Base-by-base conservation (phyloP, 2,329 filamentous ascomycete species). In the Chaetoscypha palmicola region DNA sequence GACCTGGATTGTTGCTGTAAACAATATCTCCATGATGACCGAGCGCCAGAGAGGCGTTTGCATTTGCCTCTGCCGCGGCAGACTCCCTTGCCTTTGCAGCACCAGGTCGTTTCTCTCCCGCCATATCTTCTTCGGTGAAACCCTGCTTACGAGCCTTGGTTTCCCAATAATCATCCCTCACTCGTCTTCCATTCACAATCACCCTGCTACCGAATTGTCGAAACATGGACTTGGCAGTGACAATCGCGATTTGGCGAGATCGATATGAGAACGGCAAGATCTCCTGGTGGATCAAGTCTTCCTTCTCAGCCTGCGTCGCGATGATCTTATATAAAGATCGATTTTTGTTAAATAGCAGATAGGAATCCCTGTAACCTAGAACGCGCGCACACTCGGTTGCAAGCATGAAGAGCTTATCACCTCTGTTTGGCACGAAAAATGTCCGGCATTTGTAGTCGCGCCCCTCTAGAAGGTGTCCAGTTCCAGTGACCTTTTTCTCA, bases 101-200 rank as follows among this genome's bases (percentile, higher is more conserved):
- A 42, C 92, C 92, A 4, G 92, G 92, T 52, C 92, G 77, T 71
- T 98, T 97, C 68, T 98, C 92, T 31, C 92, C 92, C 3, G 92
- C 92, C 39, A 90, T 74, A 64, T 98, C 92, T 51, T 94, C 89
- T 64, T 98, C 92, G 1, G 92, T 98, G 62, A 98, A 98, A 9
- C 92, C 92, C 66, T 98, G 92, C 67, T 97, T 98, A 37, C 86
- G 77, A 5, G 92, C 92, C 67, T 97, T 97, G 60, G 83, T 86
- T 66, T 97, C 92, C 92, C 92, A 98, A 66, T 98, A 98, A 63
- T 98, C 92, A 66, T 98, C 92, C 38, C 92, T 83, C 32, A 98
- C 92, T 46, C 92, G 76, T 50, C 91, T 78, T 24, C 92, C 92
- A 58, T 90, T 86, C 26, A 86, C 80, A 52, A 98, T 92, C 41